Evolutionary conservation across 169 alveolate species (phyloP), one percentile per base, ranked within the genome.

Genomic region (Sarcocystis neurona): DNA sequence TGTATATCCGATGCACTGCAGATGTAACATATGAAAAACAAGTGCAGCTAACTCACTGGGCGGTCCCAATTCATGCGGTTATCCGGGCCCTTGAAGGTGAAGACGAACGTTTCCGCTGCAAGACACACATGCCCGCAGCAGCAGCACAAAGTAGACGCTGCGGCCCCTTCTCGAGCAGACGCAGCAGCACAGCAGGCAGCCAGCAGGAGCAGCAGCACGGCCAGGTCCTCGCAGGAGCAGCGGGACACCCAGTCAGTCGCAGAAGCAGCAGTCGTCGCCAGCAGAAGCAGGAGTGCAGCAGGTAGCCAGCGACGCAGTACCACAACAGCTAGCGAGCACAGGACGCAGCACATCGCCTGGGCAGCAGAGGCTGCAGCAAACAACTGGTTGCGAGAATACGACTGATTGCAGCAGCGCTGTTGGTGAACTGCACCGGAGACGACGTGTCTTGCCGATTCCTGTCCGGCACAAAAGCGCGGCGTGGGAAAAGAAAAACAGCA

Each of bases 31-130:
- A n/a, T n/a, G n/a, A n/a, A n/a, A n/a, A n/a, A n/a, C n/a, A n/a
- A n/a, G n/a, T n/a, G n/a, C n/a, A 0, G n/a, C 12, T 56, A 68
- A 32, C 78, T 84, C 5, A 47, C 79, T 43, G 74, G 47, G 0
- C 23, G 10, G 74, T 87, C 91, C n/a, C 66, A 34, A 70, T 46
- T 30, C 41, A 43, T 74, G 15, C 53, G 41, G 4, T 78, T 44
- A 48, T 56, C 68, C 32, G 86, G 41, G n/a, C 80, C 80, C 79
- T 85, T 90, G 84, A 94, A 94, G 66, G 94, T 94, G 92, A 93
- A 94, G 70, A 94, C 95, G 87, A 96, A 95, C 89, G 95, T 96
- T 68, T 96, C 96, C 41, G 96, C 96, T 32, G 98, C 93, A 34
- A 30, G 12, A 12, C 15, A 30, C 43, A 15, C 10, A 68, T 30